A percentile compares a stretch with the other conserved stretches of the same genome.
These are phyloP conservation scores for Penicillium diatomitis DNA, from an alignment of 495 filamentous ascomycete species.

Conservation along the genomic window DNA sequence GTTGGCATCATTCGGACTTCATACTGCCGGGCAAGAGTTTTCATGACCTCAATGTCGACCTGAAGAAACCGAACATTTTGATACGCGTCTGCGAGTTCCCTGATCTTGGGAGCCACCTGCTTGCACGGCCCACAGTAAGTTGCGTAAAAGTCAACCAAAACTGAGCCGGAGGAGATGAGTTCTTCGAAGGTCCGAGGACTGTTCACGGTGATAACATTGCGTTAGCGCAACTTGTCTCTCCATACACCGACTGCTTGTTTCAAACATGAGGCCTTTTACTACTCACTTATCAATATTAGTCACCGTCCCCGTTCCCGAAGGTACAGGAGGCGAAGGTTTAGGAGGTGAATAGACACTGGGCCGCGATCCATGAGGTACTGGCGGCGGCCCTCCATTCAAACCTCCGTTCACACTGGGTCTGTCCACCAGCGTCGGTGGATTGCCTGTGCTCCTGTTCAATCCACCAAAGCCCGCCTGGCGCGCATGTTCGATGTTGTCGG, in stretches of 20 bases:
- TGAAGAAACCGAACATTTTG: constrained; percentile 62
- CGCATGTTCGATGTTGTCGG: not conserved
- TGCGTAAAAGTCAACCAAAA: constrained; percentile 20
- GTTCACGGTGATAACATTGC: constrained; percentile 3
- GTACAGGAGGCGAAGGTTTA: not conserved
- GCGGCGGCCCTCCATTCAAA: not conserved
- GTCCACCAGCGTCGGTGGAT: not conserved
- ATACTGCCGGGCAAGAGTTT: constrained; percentile 60
- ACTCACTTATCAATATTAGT: constrained; percentile 21
- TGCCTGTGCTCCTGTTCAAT: not conserved
- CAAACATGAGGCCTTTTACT: not conserved
- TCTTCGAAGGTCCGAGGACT: constrained; percentile 20
- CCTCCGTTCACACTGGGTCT: not conserved
- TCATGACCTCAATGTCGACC: constrained; percentile 75
- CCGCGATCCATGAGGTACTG: not conserved
- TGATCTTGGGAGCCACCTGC: constrained; percentile 16
- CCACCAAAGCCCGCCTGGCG: not conserved
- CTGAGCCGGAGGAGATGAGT: constrained; percentile 15
- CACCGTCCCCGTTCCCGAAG: constrained; percentile 10
- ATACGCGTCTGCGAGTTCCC: constrained; percentile 27
- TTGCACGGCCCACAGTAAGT: constrained; percentile 22
- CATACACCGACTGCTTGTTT: not conserved
- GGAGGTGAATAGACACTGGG: not conserved
- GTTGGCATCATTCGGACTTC: constrained; percentile 84
- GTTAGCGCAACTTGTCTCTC: not conserved